phyloP scores from a whole-genome alignment of 2,329 filamentous ascomycete genomes.

The Epichloe amarillans region DNA sequence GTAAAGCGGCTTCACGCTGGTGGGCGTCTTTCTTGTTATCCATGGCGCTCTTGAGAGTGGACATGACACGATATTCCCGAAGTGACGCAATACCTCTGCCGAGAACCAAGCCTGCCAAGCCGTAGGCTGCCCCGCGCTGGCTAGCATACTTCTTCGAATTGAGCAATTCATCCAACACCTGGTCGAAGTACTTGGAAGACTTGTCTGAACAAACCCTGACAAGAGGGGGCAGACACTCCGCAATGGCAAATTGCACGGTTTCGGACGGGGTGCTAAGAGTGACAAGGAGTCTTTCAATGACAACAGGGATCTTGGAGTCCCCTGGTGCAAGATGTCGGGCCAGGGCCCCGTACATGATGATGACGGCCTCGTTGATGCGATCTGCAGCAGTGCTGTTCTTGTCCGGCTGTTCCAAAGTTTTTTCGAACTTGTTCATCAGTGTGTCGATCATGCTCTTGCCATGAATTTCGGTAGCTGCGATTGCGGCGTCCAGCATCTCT shows the following conservation, averaged over 20 bases:
- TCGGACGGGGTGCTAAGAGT: constrained; percentile 92
- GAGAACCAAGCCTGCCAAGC: constrained; percentile 76
- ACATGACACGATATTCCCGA: constrained; percentile 75
- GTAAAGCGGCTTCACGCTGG: constrained; percentile 74
- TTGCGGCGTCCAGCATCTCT: constrained; percentile 87
- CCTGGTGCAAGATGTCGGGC: constrained; percentile 74
- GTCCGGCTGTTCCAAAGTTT: constrained; percentile 72
- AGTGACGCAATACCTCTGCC: constrained; percentile 77
- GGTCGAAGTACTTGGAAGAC: constrained; percentile 64
- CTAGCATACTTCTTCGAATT: constrained; percentile 84
- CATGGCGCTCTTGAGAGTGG: constrained; percentile 63
- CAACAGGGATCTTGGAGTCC: constrained; percentile 77
- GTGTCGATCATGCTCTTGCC: constrained; percentile 74
- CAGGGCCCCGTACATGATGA: constrained; percentile 91
- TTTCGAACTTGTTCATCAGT: constrained; percentile 86
- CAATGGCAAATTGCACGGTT: constrained; percentile 91
- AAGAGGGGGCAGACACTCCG: constrained; percentile 85
- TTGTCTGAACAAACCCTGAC: constrained; percentile 69
- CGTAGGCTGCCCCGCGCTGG: constrained; percentile 87
- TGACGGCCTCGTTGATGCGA: constrained; percentile 89
- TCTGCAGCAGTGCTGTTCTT: constrained; percentile 72
- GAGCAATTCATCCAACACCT: constrained; percentile 70
- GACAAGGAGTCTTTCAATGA: constrained; percentile 72
- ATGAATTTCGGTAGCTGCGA: constrained; percentile 64
- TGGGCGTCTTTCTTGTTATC: constrained; percentile 92